phyloP scores from a whole-genome alignment of 139 green algal species.

The Gonium pectorale region DNA sequence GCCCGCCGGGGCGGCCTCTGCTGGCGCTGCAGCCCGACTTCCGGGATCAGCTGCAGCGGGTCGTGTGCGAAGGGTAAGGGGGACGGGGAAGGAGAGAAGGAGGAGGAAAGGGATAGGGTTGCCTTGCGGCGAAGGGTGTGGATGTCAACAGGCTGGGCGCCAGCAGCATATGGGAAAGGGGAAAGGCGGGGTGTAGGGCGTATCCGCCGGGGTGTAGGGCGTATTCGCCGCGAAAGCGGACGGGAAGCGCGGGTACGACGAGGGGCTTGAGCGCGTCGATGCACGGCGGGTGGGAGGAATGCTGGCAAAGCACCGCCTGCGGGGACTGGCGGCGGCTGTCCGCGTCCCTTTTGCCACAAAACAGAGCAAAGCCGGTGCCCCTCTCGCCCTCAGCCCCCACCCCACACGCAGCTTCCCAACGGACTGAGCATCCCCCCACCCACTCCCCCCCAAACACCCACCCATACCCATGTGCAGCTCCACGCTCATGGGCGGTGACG shows the following conservation, averaged over 20 bases:
- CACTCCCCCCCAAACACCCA: not conserved
- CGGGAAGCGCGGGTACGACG: not conserved
- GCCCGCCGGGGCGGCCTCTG: not conserved
- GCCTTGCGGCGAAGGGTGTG: too few species aligned
- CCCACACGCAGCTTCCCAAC: too few species aligned
- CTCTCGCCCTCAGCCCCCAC: not conserved
- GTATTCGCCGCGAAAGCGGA: too few species aligned
- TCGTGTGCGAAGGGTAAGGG: constrained; percentile 46
- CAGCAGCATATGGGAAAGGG: too few species aligned
- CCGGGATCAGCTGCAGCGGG: constrained; percentile 46
- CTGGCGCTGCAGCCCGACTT: constrained; percentile 53
- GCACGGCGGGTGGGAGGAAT: too few species aligned
- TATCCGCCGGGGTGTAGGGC: too few species aligned
- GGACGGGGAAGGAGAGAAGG: not conserved
- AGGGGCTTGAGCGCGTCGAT: not conserved
- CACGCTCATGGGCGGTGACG: constrained; percentile 22
- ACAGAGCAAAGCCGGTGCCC: not conserved
- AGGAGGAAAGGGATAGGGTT: not conserved
- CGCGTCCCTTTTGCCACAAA: too few species aligned
- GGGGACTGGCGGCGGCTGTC: too few species aligned
- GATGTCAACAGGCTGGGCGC: too few species aligned
- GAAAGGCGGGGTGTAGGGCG: too few species aligned
- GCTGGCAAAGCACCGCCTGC: too few species aligned
- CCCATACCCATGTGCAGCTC: not conserved
- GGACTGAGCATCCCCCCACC: too few species aligned